Evolutionary conservation across 2,329 filamentous ascomycete genomes (phyloP).

Genomic region (Clathrospora elynae): DNA sequence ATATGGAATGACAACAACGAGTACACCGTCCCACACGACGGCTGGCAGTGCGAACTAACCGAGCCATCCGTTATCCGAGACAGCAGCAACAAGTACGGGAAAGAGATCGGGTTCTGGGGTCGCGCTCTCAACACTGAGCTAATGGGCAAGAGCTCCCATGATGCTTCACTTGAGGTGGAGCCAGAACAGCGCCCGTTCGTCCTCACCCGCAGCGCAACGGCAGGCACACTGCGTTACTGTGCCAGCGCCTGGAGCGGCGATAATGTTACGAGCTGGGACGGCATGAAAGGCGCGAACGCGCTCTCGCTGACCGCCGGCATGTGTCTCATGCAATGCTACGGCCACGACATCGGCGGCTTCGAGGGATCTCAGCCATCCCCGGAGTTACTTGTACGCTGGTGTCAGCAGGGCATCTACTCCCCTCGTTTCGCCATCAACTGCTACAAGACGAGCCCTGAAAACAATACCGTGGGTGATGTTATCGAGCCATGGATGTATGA

Average conservation of each 20-base stretch:
- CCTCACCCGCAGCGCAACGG: constrained; percentile 71
- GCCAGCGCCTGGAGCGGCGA: constrained; percentile 77
- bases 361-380: constrained; percentile 74
- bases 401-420: constrained; percentile 72
- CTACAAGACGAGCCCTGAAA: constrained; percentile 71
- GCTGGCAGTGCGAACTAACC: constrained; percentile 67
- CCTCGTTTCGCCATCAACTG: constrained; percentile 77
- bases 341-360: constrained; percentile 77
- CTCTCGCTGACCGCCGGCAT: constrained; percentile 71
- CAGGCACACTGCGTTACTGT: constrained; percentile 71
- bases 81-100: constrained; percentile 47
- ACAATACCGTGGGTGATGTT: constrained; percentile 71
- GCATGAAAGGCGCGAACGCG: constrained; percentile 73
- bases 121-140: constrained; percentile 72
- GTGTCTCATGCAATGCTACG: constrained; percentile 70
- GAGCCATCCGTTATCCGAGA: constrained; percentile 37
- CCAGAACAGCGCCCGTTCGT: constrained; percentile 69
- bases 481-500: constrained; percentile 82
- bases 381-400: constrained; percentile 73
- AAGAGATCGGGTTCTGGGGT: constrained; percentile 70
- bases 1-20: constrained; percentile 85
- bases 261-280: constrained; percentile 74
- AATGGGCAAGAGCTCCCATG: constrained; percentile 72
- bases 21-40: constrained; percentile 69
- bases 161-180: constrained; percentile 64